phyloP scores from a whole-genome alignment of 768 basidiomycete genomes.

The Leccinum truebloodii region DNA sequence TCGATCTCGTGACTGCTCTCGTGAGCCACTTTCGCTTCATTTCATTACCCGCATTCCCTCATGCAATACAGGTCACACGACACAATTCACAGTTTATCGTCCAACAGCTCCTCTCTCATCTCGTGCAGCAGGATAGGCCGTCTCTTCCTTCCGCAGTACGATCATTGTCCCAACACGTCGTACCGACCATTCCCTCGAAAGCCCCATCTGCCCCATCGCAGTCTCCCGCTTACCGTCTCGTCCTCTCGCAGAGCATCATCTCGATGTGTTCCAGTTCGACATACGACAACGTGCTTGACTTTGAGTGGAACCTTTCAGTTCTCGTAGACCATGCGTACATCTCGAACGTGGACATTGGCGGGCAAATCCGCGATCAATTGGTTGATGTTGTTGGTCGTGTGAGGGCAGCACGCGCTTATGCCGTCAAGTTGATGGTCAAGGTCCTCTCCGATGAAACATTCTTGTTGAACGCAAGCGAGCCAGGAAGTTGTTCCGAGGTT shows the following conservation, averaged over 20 bases:
- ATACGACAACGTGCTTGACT: conserved; percentile 87
- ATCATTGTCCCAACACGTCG: too few species aligned
- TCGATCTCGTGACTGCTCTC: conserved; percentile 94
- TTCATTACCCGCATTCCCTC: not conserved
- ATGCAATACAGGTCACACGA: conserved; percentile 62
- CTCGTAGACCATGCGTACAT: conserved; percentile 90
- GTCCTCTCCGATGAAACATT: conserved; percentile 79
- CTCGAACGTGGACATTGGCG: conserved; percentile 76
- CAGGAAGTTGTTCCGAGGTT: conserved; percentile 78
- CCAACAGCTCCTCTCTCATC: conserved; percentile 82
- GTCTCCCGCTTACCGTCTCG: too few species aligned
- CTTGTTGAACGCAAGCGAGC: conserved; percentile 63
- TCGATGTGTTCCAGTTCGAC: conserved; percentile 80
- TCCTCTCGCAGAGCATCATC: conserved; percentile 69
- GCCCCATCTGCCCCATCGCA: too few species aligned
- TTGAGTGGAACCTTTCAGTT: conserved; percentile 97
- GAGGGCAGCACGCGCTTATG: conserved; percentile 68
- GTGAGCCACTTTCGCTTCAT: conserved; percentile 42
- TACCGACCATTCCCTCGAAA: too few species aligned
- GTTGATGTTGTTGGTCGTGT: conserved; percentile 88
- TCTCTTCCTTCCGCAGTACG: too few species aligned
- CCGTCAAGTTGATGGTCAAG: conserved; percentile 82
- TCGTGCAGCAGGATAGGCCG: too few species aligned
- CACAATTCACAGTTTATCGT: conserved; percentile 87
- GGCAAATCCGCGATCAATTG: conserved; percentile 77